Evolutionary conservation across 805 yeast species (phyloP).

Genomic region (Nakazawaea holstii): DNA sequence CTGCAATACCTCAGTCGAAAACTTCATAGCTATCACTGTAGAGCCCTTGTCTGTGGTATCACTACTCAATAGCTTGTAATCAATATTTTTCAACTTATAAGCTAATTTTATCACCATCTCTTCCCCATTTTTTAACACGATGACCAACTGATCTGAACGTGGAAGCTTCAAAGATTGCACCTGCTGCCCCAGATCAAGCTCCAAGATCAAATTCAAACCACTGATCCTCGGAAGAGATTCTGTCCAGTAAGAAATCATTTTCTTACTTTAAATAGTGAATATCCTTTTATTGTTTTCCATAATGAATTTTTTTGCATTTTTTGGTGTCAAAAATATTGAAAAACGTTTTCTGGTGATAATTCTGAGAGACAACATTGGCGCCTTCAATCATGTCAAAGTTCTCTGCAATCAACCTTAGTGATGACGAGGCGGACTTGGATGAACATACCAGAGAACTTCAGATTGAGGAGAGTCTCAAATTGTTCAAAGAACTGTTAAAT

Average conservation of each 20-base stretch:
- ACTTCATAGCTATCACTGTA: neutral
- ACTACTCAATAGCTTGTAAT: neutral
- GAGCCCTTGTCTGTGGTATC: neutral
- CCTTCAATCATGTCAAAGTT: constrained; percentile 47
- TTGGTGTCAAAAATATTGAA: no score
- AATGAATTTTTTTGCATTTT: neutral
- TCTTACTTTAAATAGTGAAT: no score
- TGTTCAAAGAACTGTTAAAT: constrained; percentile 66
- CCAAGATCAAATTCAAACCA: constrained; percentile 14
- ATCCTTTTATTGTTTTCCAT: neutral
- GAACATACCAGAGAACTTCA: constrained; percentile 91
- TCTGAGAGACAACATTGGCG: no score
- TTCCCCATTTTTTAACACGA: constrained; percentile 11
- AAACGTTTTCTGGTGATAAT: no score
- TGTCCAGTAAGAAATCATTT: no score
- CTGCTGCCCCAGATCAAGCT: neutral
- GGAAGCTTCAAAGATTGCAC: constrained; percentile 1
- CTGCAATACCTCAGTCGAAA: constrained; percentile 13
- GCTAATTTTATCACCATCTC: constrained; percentile 9
- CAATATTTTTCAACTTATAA: constrained; percentile 7
- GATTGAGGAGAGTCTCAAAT: constrained; percentile 75
- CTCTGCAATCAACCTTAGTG: constrained; percentile 72
- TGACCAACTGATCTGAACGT: constrained; percentile 1
- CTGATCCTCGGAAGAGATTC: constrained; percentile 22
- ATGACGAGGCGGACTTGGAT: constrained; percentile 76